Percentiles rank a stretch among this genome's conserved stretches.
phyloP scores from a whole-genome alignment of 805 yeast genomes.

The Myxozyma melibiosi region DNA sequence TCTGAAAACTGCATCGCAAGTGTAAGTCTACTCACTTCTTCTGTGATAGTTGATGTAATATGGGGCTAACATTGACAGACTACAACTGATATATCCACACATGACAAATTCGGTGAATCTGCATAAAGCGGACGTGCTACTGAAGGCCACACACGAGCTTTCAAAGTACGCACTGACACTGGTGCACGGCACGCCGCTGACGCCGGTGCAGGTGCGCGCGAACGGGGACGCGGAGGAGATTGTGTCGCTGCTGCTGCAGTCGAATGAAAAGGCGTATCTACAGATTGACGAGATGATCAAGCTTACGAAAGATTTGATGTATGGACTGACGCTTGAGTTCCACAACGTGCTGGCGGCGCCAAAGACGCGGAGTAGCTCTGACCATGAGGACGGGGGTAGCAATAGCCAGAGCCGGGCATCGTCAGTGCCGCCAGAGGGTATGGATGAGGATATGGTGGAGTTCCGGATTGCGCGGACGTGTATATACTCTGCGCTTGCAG shows the following conservation, averaged over 20 bases:
- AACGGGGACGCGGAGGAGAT: constrained; percentile 37
- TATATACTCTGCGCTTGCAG: constrained; percentile 66
- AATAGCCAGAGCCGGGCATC: background rate
- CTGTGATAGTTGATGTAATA: background rate
- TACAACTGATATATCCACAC: constrained; percentile 30
- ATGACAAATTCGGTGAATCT: constrained; percentile 18
- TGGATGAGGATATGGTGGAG: constrained; percentile 2
- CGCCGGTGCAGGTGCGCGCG: constrained; percentile 36
- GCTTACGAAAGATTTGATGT: constrained; percentile 13
- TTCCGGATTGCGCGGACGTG: constrained; percentile 45
- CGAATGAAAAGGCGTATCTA: constrained; percentile 40
- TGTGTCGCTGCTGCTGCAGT: constrained; percentile 39
- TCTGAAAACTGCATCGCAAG: constrained; percentile 44
- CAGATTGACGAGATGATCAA: constrained; percentile 35
- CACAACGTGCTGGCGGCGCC: constrained; percentile 1
- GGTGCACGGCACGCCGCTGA: constrained; percentile 38
- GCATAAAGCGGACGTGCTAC: constrained; percentile 32
- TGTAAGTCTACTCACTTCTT: constrained; percentile 12
- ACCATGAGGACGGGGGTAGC: background rate
- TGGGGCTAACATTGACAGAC: constrained; percentile 14
- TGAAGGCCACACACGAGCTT: constrained; percentile 38
- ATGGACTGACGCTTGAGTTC: constrained; percentile 14
- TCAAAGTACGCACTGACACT: constrained; percentile 39
- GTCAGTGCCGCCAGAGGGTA: background rate
- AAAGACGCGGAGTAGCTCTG: constrained; percentile 4